phyloP scores from a whole-genome alignment of 2,329 filamentous ascomycete species.

The Acarospora socialis region DNA sequence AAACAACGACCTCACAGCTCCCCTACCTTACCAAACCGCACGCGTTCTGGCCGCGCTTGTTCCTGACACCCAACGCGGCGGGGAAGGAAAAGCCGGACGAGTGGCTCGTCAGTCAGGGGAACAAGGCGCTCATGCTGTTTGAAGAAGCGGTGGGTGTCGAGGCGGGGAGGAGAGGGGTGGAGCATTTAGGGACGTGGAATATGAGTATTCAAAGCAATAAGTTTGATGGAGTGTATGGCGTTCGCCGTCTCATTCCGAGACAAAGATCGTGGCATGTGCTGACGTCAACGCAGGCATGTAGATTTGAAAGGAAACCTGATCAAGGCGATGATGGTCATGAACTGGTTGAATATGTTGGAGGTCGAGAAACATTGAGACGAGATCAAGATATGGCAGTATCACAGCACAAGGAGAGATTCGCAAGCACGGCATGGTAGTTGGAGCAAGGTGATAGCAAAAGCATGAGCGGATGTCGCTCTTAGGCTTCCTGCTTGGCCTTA shows the following conservation, averaged over 20 bases:
- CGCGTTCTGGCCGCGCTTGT: conserved; percentile 18
- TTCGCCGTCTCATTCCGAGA: background rate
- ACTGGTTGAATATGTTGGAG: conserved; percentile 29
- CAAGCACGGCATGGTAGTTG: no score
- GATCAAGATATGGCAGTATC: no score
- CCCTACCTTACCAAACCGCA: conserved; percentile 5
- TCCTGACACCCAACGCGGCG: conserved; percentile 34
- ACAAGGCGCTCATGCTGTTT: conserved; percentile 33
- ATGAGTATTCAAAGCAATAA: conserved; percentile 36
- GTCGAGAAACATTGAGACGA: conserved; percentile 12
- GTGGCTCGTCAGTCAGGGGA: conserved; percentile 33
- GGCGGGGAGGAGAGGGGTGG: conserved; percentile 25
- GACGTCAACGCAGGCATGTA: conserved; percentile 21
- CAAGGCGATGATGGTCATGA: conserved; percentile 37
- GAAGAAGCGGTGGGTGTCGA: conserved; percentile 28
- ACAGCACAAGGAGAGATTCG: no score
- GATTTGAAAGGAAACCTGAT: conserved; percentile 35
- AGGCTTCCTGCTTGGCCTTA: no score
- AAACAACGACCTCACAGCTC: conserved; percentile 12
- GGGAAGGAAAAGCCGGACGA: conserved; percentile 33
- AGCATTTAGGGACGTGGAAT: conserved; percentile 37
- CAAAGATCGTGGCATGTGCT: background rate
- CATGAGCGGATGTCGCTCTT: no score
- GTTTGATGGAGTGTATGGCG: conserved; percentile 30
- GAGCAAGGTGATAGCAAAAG: no score